A percentile compares a stretch with the other conserved stretches of the same genome.
phyloP scores from a whole-genome alignment of 176 grass and related monocot species.

The Aegilops longissima region DNA sequence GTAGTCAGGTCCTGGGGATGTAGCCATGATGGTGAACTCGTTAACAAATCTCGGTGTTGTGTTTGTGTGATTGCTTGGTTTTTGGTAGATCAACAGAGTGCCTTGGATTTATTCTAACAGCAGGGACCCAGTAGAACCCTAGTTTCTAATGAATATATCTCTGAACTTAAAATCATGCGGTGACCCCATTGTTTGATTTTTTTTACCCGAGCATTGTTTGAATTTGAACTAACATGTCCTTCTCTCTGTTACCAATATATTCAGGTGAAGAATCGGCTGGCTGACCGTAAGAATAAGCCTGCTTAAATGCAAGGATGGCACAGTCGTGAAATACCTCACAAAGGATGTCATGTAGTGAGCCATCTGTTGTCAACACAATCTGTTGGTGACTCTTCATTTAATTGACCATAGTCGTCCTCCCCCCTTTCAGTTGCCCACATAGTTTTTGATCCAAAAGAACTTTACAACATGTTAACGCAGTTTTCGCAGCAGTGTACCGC shows the following conservation, averaged over 20 bases:
- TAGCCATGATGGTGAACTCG: no score
- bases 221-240: conserved; percentile 24
- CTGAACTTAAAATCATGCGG: conserved; percentile 6
- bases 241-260: conserved; percentile 24
- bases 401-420: not conserved
- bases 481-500: not conserved
- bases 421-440: not conserved
- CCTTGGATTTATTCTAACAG: no score
- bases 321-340: not conserved
- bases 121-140: no score
- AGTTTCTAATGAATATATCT: not conserved
- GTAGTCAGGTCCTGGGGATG: no score
- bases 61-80: no score
- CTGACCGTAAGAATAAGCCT: conserved; percentile 18
- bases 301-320: conserved; percentile 19
- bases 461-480: conserved; percentile 11
- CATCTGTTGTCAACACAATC: conserved; percentile 25
- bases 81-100: no score
- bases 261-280: conserved; percentile 42
- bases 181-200: conserved; percentile 5
- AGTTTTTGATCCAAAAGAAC: conserved; percentile 22
- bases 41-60: no score
- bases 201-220: not conserved
- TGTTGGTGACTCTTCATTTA: conserved; percentile 16
- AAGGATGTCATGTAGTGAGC: conserved; percentile 27